Evolutionary conservation across 371 early-diverging fungal genomes (phyloP).

Genomic region (Coemansia sp.): DNA sequence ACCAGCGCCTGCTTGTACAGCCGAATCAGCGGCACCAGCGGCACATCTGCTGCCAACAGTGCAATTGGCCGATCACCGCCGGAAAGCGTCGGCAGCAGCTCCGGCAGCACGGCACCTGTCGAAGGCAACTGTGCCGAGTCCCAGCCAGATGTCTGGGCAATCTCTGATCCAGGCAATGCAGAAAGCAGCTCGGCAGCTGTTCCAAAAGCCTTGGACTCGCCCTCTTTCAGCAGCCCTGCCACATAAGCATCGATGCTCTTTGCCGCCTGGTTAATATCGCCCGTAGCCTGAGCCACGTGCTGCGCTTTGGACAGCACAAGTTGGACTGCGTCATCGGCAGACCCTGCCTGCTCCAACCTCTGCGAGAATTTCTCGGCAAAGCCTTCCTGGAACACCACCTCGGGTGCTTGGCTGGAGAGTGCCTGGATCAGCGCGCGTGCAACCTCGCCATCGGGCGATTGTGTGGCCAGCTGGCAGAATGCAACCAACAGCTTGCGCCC

Average conservation of each 20-base stretch:
- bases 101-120: constrained; percentile 3
- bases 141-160: constrained; percentile 15
- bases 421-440: constrained; percentile 33
- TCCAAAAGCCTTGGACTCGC: not conserved
- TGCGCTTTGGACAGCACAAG: constrained; percentile 36
- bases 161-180: constrained; percentile 18
- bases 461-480: constrained; percentile 30
- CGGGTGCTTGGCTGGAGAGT: constrained; percentile 38
- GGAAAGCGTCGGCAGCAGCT: not conserved
- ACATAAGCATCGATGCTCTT: constrained; percentile 23
- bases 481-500: constrained; percentile 32
- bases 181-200: constrained; percentile 14
- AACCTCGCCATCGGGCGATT: constrained; percentile 18
- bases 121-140: constrained; percentile 13
- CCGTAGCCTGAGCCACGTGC: constrained; percentile 10
- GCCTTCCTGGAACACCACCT: constrained; percentile 31
- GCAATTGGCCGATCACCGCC: not conserved
- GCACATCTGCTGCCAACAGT: constrained; percentile 1
- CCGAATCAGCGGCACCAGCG: constrained; percentile 3
- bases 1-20: constrained; percentile 21
- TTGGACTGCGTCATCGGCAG: constrained; percentile 24
- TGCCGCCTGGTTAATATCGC: constrained; percentile 14
- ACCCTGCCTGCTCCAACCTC: constrained; percentile 29
- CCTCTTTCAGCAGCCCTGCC: constrained; percentile 8
- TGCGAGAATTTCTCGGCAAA: constrained; percentile 22